Percentiles rank a stretch among this genome's conserved stretches.
Conservation (phyloP, 176 grass and related monocot genomes). For the Metroxylon sagu region DNA sequence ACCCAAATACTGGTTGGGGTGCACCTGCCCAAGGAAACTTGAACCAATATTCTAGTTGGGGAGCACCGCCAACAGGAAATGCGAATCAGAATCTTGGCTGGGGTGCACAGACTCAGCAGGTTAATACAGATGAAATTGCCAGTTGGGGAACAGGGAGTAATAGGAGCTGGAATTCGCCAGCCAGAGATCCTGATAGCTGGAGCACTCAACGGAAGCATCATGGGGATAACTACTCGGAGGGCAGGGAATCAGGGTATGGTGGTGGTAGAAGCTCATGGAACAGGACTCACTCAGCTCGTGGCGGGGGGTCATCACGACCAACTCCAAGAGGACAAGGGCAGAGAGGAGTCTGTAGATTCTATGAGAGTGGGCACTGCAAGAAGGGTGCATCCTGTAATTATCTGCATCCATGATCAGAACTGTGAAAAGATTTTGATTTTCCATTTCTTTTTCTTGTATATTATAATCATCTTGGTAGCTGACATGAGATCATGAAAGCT, state of each 20-base stretch:
- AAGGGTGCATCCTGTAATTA: constrained; percentile 73
- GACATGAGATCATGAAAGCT: not conserved
- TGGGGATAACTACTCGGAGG: constrained; percentile 21
- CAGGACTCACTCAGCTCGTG: constrained; percentile 38
- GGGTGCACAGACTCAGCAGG: constrained; percentile 26
- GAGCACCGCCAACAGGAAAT: constrained; percentile 2
- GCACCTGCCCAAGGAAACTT: not conserved
- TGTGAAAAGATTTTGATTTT: constrained; percentile 18
- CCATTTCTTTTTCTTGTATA: constrained; percentile 36
- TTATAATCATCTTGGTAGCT: constrained; percentile 46
- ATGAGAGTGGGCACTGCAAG: constrained; percentile 74
- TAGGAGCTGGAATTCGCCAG: constrained; percentile 38
- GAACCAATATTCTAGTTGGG: constrained; percentile 7
- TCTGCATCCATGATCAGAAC: constrained; percentile 40
- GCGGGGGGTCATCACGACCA: constrained; percentile 35
- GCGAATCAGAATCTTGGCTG: not conserved
- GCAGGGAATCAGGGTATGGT: constrained; percentile 18
- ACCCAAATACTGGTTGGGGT: constrained; percentile 27
- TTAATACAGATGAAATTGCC: constrained; percentile 21
- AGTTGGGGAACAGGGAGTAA: constrained; percentile 47
- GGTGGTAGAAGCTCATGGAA: constrained; percentile 30
- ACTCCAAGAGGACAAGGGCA: constrained; percentile 39
- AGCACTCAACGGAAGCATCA: constrained; percentile 33
- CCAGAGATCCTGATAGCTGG: constrained; percentile 30
- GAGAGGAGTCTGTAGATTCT: constrained; percentile 60